These are phyloP conservation scores for Trapa bicornis DNA, from an alignment of 345 rosid species.

Conservation along the genomic window DNA sequence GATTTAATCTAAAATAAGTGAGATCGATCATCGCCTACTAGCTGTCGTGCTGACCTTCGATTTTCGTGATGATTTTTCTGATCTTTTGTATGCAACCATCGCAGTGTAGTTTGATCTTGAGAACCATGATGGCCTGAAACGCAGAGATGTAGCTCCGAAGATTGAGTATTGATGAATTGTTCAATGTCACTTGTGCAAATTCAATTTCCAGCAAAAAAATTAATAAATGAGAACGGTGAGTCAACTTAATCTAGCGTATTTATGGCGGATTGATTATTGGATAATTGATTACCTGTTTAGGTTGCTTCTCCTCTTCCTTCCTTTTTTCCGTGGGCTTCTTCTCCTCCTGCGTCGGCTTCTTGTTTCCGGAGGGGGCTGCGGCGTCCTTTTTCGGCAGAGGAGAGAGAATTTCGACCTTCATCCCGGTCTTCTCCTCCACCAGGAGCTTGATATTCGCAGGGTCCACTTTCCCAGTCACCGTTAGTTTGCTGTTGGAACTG, in stretches of 20 bases:
- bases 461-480: slow-evolving; percentile 67
- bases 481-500: slow-evolving; percentile 32
- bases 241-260: neutral
- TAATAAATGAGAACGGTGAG: neutral
- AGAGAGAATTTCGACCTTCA: slow-evolving; percentile 32
- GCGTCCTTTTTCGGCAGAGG: slow-evolving; percentile 35
- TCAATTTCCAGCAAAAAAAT: neutral
- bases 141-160: neutral
- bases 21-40: neutral
- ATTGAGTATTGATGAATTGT: neutral
- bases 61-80: slow-evolving; percentile 29
- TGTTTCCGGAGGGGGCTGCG: slow-evolving; percentile 5
- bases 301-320: slow-evolving; percentile 24
- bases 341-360: slow-evolving; percentile 27
- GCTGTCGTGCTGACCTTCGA: slow-evolving; percentile 23
- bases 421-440: slow-evolving; percentile 24
- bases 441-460: slow-evolving; percentile 28
- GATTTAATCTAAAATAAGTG: neutral
- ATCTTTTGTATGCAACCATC: slow-evolving; percentile 62
- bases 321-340: slow-evolving; percentile 23
- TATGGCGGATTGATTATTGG: neutral
- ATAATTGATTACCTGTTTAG: slow-evolving; percentile 17
- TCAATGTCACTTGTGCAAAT: neutral
- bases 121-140: slow-evolving; percentile 42
- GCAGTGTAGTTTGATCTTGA: slow-evolving; percentile 56